Evolutionary conservation across 2,329 filamentous ascomycete genomes (phyloP).

Genomic region (Trichoderma arundinaceum): DNA sequence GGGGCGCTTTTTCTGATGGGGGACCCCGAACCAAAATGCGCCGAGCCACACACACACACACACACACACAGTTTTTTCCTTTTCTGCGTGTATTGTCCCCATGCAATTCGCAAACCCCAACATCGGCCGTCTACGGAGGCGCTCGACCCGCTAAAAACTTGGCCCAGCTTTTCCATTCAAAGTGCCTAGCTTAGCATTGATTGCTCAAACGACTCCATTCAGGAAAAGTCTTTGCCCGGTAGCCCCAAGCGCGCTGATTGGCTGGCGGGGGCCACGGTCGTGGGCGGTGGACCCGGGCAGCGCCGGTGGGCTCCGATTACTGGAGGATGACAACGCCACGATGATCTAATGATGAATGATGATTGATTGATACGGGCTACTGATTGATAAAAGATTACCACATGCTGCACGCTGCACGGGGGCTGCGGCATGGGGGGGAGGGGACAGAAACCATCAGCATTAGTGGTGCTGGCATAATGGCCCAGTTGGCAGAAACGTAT

Average conservation of each 20-base stretch:
- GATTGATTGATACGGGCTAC: no score
- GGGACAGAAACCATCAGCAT: no score
- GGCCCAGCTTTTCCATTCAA: conserved; percentile 12
- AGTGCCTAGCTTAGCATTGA: conserved; percentile 10
- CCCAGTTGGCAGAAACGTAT: neutral
- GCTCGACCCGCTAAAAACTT: conserved; percentile 11
- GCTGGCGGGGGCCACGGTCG: no score
- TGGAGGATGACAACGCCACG: conserved; percentile 23
- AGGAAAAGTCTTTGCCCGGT: conserved; percentile 18
- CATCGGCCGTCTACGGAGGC: conserved; percentile 31
- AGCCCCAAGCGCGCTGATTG: conserved; percentile 23
- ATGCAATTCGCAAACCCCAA: conserved; percentile 10
- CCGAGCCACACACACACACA: no score
- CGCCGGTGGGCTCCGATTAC: conserved; percentile 24
- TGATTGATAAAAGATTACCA: no score
- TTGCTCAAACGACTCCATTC: neutral
- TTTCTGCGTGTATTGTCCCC: conserved; percentile 1
- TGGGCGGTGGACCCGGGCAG: no score
- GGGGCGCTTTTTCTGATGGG: neutral
- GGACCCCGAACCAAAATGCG: neutral
- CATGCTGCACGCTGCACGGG: no score
- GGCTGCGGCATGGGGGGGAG: no score
- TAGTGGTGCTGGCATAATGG: no score
- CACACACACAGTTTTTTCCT: conserved; percentile 11
- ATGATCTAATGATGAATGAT: no score